Percentiles rank a stretch among this genome's conserved stretches.
Conservation (phyloP, 176 grass and related monocot genomes). For the Musa acuminata region DNA sequence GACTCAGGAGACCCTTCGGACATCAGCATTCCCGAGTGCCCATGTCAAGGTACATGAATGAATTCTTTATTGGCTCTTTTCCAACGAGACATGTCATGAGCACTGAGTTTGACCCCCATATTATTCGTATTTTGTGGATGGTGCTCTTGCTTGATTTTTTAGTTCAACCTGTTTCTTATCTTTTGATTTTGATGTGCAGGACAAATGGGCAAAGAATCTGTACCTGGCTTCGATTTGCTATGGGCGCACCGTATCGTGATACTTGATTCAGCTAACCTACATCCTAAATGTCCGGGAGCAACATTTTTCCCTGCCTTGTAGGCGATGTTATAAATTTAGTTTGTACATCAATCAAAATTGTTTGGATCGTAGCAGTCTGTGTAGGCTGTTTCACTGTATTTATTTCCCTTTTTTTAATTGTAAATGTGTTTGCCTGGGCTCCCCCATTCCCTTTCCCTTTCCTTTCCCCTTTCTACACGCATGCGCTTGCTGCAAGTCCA, state of each 20-base stretch:
- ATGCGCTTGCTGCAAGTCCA: neutral
- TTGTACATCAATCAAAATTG: slow-evolving; percentile 1
- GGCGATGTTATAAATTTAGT: neutral
- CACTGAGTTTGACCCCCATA: neutral
- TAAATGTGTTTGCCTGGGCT: neutral
- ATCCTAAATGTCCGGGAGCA: neutral
- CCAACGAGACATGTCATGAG: neutral
- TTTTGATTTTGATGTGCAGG: slow-evolving; percentile 2
- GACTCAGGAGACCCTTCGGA: slow-evolving; percentile 14
- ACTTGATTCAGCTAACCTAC: neutral
- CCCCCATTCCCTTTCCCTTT: too few relatives aligned
- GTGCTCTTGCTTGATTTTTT: too few relatives aligned
- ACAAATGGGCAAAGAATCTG: slow-evolving; percentile 16
- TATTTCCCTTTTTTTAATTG: neutral
- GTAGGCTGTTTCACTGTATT: neutral
- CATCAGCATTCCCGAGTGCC: slow-evolving; percentile 15
- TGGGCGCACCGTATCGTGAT: slow-evolving; percentile 11
- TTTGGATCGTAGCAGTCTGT: neutral
- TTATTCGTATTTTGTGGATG: neutral
- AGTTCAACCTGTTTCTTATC: neutral
- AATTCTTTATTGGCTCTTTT: neutral
- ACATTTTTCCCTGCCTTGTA: neutral
- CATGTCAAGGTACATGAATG: slow-evolving; percentile 10
- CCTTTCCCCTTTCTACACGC: neutral
- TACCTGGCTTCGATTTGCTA: slow-evolving; percentile 10